Conservation (phyloP, 768 basidiomycete genomes). For the Tulasnella sp. region DNA sequence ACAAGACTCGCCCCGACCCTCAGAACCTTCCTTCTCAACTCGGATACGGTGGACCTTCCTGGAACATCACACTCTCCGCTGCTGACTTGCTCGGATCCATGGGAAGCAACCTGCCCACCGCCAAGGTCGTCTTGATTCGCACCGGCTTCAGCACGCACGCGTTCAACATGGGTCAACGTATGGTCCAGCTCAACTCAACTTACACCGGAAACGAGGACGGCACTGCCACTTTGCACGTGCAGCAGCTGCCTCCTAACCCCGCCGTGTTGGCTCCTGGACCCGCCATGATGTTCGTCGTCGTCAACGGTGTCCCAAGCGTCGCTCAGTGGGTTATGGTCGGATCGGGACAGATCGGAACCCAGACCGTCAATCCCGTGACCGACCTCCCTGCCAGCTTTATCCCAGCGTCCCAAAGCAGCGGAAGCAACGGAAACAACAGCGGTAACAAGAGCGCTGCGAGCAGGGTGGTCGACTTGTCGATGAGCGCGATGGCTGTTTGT, state of each 20-base stretch:
- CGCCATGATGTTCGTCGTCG: conserved; percentile 66
- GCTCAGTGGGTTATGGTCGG: conserved; percentile 71
- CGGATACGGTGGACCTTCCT: conserved; percentile 70
- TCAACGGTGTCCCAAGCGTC: conserved; percentile 75
- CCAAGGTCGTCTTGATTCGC: conserved; percentile 69
- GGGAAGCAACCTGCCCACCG: conserved; percentile 60
- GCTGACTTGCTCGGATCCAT: conserved; percentile 53
- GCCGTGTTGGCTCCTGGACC: conserved; percentile 87
- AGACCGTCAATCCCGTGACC: conserved; percentile 38
- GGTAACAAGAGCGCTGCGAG: not conserved
- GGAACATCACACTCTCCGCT: conserved; percentile 61
- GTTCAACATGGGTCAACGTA: conserved; percentile 69
- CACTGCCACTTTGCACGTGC: conserved; percentile 63
- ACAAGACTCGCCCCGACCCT: conserved; percentile 54
- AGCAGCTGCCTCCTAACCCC: conserved; percentile 74
- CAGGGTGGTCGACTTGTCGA: not conserved
- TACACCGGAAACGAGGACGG: conserved; percentile 73
- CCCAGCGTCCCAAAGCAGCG: not conserved
- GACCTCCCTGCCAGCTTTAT: conserved; percentile 33
- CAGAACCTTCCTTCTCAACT: conserved; percentile 60
- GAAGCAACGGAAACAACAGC: not conserved
- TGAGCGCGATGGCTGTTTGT: not conserved
- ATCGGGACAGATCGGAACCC: conserved; percentile 61
- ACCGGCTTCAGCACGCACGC: conserved; percentile 48
- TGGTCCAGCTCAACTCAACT: conserved; percentile 71